Evolutionary conservation across 2,329 filamentous ascomycete species (phyloP).

Genomic region (Apiospora koreana): DNA sequence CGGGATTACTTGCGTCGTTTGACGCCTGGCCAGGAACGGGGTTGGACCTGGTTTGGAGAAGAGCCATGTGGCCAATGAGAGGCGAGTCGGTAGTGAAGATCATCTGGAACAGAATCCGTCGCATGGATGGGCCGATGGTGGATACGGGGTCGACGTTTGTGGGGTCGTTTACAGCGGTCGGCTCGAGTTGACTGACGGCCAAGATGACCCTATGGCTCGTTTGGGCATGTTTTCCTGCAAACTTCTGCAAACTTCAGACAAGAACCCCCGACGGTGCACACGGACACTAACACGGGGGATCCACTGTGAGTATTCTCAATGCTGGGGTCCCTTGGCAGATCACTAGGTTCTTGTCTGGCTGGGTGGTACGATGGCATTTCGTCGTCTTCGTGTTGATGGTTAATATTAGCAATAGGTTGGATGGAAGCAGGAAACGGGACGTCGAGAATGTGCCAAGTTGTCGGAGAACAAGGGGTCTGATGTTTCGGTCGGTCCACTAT

Average conservation of each 20-base stretch:
- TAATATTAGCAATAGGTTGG: neutral
- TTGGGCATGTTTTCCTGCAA: slow-evolving; percentile 7
- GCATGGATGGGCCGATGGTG: slow-evolving; percentile 14
- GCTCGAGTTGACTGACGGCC: neutral
- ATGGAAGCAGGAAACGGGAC: neutral
- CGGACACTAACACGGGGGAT: neutral
- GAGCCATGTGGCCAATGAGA: neutral
- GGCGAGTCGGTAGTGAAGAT: slow-evolving; percentile 12
- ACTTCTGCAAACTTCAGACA: neutral
- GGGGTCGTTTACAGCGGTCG: neutral
- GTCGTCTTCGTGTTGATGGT: neutral
- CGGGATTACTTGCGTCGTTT: neutral
- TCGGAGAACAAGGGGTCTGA: slow-evolving; percentile 7
- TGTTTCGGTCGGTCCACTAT: slow-evolving; percentile 3
- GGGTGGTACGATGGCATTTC: neutral
- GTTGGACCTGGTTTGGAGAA: neutral
- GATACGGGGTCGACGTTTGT: slow-evolving; percentile 12
- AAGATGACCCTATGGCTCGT: slow-evolving; percentile 1
- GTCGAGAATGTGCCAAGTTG: slow-evolving; percentile 4
- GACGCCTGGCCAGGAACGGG: neutral
- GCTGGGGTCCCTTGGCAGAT: neutral
- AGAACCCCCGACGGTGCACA: neutral
- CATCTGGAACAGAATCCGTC: slow-evolving; percentile 17
- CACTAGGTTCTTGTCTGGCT: no score
- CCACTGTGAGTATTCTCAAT: neutral